A percentile compares a stretch with the other conserved stretches of the same genome.
These are phyloP conservation scores for Arctium lappa DNA, from an alignment of 129 eudicot species.

Conservation along the genomic window DNA sequence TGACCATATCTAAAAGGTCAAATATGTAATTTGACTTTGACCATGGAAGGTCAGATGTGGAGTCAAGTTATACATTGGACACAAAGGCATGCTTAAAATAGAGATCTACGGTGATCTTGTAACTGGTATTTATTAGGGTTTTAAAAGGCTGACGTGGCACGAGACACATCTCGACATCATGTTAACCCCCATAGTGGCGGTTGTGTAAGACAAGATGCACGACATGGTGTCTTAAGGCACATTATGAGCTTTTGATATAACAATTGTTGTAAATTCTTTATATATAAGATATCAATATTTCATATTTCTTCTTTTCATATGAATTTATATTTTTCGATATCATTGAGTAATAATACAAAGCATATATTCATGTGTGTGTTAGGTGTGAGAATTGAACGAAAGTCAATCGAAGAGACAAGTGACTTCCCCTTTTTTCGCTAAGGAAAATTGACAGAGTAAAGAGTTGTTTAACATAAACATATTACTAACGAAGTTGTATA, in stretches of 20 bases:
- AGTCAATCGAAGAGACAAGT: too few relatives aligned
- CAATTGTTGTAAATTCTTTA: background rate
- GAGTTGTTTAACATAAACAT: too few relatives aligned
- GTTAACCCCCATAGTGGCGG: background rate
- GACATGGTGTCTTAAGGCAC: background rate
- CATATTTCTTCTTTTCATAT: background rate
- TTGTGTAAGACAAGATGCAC: background rate
- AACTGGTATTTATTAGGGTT: background rate
- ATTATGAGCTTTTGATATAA: background rate
- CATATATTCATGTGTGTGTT: background rate
- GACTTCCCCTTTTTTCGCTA: too few relatives aligned
- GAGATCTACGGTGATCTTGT: constrained; percentile 29
- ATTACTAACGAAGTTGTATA: background rate
- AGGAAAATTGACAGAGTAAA: too few relatives aligned
- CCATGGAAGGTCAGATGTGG: constrained; percentile 11
- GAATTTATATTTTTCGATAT: background rate
- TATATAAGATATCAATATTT: background rate
- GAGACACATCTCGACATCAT: too few relatives aligned
- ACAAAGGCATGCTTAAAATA: background rate
- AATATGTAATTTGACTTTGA: constrained; percentile 8
- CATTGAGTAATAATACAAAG: background rate
- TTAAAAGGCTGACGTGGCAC: background rate
- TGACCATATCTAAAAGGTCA: constrained; percentile 10
- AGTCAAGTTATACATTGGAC: background rate
- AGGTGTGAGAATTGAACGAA: too few relatives aligned